Evolutionary conservation across 441 rosid species (phyloP), one percentile per base, ranked within the genome.

Genomic region (Gossypium gossypioides): DNA sequence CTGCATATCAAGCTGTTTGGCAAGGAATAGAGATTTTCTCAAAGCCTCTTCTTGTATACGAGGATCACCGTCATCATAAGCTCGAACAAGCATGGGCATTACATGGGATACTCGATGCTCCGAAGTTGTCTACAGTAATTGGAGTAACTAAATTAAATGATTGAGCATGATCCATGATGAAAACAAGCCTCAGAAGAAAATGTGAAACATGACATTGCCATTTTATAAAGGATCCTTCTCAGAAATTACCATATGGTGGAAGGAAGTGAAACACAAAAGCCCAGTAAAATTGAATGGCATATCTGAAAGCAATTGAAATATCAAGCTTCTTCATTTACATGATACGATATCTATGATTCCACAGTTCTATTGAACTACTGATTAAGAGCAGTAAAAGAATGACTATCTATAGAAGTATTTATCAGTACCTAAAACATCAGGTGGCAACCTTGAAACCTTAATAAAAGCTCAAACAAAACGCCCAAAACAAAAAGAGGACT

Each of bases 21-120:
- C 90, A 83, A 94, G 89, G 66, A 81, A 61, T 42, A 81, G 77
- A 66, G 99, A 88, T 81, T 87, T 94, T 80, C 81, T 92, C 81
- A 92, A 71, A 80, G 86, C 92, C 81, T 89, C 96, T 81, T 91
- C 99, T 84, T 92, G 97, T 81, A 88, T 87, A 64, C 94, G 92
- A 75, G 91, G 90, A 89, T 94, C 97, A 74, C 76, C 85, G 63
- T 94, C 99, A 21, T 86, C 96, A 82, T 88, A 94, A 77, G 96
- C 92, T 81, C 90, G 93, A 78, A 90, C 90, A 77, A 94, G 81
- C 84, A 90, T 78, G 19, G 97, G 99, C 75, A 94, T 81, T 67
- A 92, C 80, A 79, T 88, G 87, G 12, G 91, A 82, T 68, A 84
- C 79, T 74, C 87, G 82, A 68, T 88, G 86, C 79, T 89, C 97